Base-by-base conservation (phyloP, 176 grass and related monocot genomes). In the Saccharum officinarum region DNA sequence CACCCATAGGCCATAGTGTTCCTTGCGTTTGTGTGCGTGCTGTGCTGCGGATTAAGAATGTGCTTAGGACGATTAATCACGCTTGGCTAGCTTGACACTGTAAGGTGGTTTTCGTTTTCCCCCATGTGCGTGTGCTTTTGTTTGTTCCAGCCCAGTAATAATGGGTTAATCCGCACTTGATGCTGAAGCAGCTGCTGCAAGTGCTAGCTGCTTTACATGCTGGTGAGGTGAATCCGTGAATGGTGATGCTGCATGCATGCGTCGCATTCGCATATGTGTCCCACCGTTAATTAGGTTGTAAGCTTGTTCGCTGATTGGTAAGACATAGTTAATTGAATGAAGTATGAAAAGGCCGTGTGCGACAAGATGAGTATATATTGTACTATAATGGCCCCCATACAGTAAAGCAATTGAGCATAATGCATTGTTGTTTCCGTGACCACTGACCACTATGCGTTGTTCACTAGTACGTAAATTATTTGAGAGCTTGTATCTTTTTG, bases 81-180 rank as follows among this genome's bases (percentile, higher is more conserved):
- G 54, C 47, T 49, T 77, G 78, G 26, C 44, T 46, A 13, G 13
- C 60, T 50, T 65, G 71, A 82, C 88, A 41, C 66, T 86, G 88
- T 82, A 82, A 86, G 73, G 83, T 82, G 41, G 17, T 31, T 73
- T 78, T 25, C 11, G 38, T n/a, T 38, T 13, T 2, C 26, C 40
- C 62, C 18, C 28, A 17, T 72, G 22, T 72, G 65, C 64, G 59
- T 47, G 76, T 63, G 75, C 8, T 73, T 41, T 71, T 39, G 82
- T 79, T 62, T 34, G 54, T 44, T 26, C 49, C 12, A 42, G 64
- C 41, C 68, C 28, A 62, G 71, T 69, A 86, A 89, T 70, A 85
- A 89, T 76, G 33, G 81, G 10, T 73, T 30, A 39, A 59, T 67
- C 63, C 18, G 9, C 7, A 14, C 8, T 71, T 76, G 45, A n/a